Conservation (phyloP, 768 basidiomycete genomes). For the Strobilomyces dryophilus region DNA sequence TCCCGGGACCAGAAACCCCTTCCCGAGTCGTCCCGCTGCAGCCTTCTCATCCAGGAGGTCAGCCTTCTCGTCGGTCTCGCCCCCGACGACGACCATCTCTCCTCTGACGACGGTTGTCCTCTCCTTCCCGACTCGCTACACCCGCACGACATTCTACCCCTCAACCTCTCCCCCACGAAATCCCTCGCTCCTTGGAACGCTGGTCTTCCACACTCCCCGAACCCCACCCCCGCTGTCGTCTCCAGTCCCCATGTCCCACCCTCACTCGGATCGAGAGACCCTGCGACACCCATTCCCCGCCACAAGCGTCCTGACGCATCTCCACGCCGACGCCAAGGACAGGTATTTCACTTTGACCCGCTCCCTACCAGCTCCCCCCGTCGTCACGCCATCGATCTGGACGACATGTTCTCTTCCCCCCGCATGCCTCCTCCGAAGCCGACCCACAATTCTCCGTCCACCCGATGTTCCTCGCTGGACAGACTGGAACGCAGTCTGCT, state of each 20-base stretch:
- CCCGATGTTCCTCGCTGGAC: constrained; percentile 29
- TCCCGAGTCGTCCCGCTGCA: constrained; percentile 20
- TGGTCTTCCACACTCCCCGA: neutral
- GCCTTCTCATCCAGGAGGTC: constrained; percentile 30
- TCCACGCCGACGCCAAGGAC: constrained; percentile 23
- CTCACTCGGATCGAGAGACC: neutral
- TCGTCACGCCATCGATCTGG: constrained; percentile 1
- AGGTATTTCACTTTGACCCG: constrained; percentile 20
- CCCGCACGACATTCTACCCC: constrained; percentile 17
- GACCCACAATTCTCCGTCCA: neutral
- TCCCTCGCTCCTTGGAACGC: constrained; percentile 10
- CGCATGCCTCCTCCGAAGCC: constrained; percentile 23
- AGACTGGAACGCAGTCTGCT: constrained; percentile 32
- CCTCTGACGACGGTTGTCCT: neutral
- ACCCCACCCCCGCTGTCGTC: neutral
- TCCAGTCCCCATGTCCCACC: neutral
- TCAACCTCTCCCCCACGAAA: constrained; percentile 15
- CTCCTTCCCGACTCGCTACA: neutral
- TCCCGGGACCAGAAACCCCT: constrained; percentile 13
- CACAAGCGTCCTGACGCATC: constrained; percentile 6
- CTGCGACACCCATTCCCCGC: constrained; percentile 6
- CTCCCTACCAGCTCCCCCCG: neutral
- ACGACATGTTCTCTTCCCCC: constrained; percentile 12
- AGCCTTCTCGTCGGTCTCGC: constrained; percentile 30
- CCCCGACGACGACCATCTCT: constrained; percentile 13